Evolutionary conservation across 371 early-diverging fungal genomes (phyloP), one percentile per base, ranked within the genome.

Genomic region (Rhizopus delemar): DNA sequence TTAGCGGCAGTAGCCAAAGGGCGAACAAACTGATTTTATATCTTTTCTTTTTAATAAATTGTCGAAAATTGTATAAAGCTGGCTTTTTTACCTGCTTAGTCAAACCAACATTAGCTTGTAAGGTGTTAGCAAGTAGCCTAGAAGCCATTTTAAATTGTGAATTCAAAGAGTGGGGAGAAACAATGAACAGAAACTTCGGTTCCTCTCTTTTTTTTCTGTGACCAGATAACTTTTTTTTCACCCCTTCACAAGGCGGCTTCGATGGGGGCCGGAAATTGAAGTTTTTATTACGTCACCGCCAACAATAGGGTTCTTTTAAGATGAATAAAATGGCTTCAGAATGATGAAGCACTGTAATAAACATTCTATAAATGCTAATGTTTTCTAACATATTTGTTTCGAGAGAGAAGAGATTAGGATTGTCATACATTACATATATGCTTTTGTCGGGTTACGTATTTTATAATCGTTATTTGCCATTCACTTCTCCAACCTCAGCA

Each of bases 1-100:
- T 70, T 66, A 51, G 74, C 73, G 56, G 79, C 68, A 12, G 82
- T 82, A 32, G 86, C 87, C 53, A 87, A 77, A 48, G 78, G 73
- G 45, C 85, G 87, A 51, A 70, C 56, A 58, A 74, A 71, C 85
- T 86, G 69, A 2, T 41, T 6, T 13, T 16, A 22, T 38, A 13
- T 41, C 6, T n/a, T n/a, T 51, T 29, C 8, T 5, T 29, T 13
- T 36, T 39, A 31, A 29, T 28, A 13, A 13, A 13, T 6, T 31
- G 15, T 9, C 28, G 16, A 28, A 12, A 8, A 38, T 8, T 53
- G 22, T 38, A 11, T 43, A 32, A 22, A 22, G 22, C 22, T 22
- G 22, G 22, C 22, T 22, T 22, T 22, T 22, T 22, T 66, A 70
- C 70, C 63, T 70, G 70, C 66, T 70, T 70, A 33, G 66, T 63